phyloP scores from a whole-genome alignment of 208 protist genomes.

The Trypanosoma scelopori region DNA sequence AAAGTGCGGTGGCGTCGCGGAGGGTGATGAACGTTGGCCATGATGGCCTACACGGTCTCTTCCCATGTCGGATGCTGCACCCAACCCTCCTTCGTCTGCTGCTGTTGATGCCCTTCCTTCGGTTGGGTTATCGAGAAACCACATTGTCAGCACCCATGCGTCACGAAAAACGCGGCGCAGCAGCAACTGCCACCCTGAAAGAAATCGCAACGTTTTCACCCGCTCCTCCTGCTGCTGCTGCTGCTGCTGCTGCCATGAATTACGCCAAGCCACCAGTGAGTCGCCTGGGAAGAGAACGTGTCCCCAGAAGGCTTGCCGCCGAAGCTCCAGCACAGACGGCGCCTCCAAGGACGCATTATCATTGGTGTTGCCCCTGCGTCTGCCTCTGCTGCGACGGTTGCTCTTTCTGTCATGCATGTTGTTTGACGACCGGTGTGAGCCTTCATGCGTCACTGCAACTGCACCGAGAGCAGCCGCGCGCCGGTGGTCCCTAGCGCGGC shows the following conservation, averaged over 20 bases:
- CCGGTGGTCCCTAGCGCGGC: slow-evolving; percentile 2
- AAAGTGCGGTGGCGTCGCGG: background rate
- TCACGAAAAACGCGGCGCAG: slow-evolving; percentile 14
- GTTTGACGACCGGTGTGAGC: background rate
- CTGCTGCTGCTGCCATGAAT: background rate
- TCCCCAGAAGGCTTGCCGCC: slow-evolving; percentile 5
- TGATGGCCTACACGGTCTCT: background rate
- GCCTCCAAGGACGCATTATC: background rate
- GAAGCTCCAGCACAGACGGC: background rate
- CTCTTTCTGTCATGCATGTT: background rate
- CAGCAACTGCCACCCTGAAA: slow-evolving; percentile 16
- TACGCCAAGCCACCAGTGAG: background rate
- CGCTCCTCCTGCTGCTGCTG: background rate
- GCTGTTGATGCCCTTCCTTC: background rate
- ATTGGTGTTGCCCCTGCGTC: background rate
- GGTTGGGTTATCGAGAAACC: slow-evolving; percentile 1
- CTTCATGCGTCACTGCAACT: background rate
- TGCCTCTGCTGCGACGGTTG: background rate
- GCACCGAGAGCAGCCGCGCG: background rate
- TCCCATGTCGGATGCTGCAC: too few relatives aligned
- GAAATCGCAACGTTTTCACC: background rate
- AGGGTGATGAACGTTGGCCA: background rate
- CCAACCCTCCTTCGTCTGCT: too few relatives aligned
- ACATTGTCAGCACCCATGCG: slow-evolving; percentile 14
- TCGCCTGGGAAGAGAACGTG: slow-evolving; percentile 9